Base-by-base conservation (phyloP, 2,329 filamentous ascomycete genomes). In the Monosporascus sp. region DNA sequence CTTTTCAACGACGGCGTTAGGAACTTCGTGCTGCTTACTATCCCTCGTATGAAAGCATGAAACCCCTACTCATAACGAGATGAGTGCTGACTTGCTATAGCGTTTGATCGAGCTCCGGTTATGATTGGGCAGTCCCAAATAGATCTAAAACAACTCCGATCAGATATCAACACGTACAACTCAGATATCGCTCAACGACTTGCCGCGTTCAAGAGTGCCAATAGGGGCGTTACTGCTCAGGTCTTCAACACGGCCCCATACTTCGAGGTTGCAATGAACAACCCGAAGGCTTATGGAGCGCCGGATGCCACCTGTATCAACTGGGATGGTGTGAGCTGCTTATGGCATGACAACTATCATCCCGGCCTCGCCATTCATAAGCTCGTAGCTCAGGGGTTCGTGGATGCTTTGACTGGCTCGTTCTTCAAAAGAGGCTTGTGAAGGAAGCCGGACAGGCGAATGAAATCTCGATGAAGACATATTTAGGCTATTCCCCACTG, bases 261-360 rank as follows among this genome's bases (percentile, higher is more conserved):
- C 1, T 60, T 62, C 34, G 27, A 50, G 14, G 41, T 54, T 2
- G 51, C 55, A 8, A 48, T 62, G 15, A 31, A 54, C 47, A 47
- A 62, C 50, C 60, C 60, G 4, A 55, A 58, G 44, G 57, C 55
- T 4, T 62, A 60, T n/a, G 60, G 60, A 14, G 60, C 60, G 1
- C 20, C 51, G 4, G 57, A 62, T 36, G 54, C 57, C 7, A 60
- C 57, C 2, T 62, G 58, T 22, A 48, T 56, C 7, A 58, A 50
- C 24, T 39, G 51, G 3, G 57, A 60, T 46, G 60, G 60, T 2
- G 52, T 22, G 22, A 57, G 54, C 38, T 62, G 58, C 42, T 50
- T 62, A 6, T 60, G 58, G 60, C 48, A 52, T 20, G 58, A 60
- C 27, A 54, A 51, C 5, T 59, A 59, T 38, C 60, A 60, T 15